phyloP scores from a whole-genome alignment of 2,329 filamentous ascomycete species.

The Golovinomyces cichoracearum region DNA sequence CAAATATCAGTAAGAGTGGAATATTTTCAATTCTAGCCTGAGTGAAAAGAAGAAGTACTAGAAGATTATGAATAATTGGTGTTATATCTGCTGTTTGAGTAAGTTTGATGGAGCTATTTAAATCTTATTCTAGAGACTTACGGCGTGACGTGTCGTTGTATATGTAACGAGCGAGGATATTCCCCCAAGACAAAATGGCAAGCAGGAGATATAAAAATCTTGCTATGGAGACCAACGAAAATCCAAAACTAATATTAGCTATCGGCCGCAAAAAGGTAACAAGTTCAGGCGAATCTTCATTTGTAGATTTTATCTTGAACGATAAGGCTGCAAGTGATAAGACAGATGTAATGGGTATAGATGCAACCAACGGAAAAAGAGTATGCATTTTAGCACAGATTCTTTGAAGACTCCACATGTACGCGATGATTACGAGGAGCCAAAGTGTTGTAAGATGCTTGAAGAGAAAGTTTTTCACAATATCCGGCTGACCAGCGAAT shows the following conservation, averaged over 20 bases:
- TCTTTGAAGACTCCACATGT: conserved; percentile 23
- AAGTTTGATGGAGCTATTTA: background rate
- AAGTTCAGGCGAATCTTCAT: conserved; percentile 67
- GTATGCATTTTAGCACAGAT: background rate
- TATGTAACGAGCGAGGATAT: conserved; percentile 20
- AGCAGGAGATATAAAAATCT: conserved; percentile 24
- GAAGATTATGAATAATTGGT: conserved; percentile 37
- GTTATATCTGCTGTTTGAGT: conserved; percentile 8
- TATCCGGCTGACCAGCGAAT: conserved; percentile 69
- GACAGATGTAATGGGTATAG: conserved; percentile 16
- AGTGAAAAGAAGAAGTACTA: conserved; percentile 57
- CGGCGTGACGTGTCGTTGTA: conserved; percentile 7
- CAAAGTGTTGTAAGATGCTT: conserved; percentile 44
- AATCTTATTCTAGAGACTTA: conserved; percentile 3
- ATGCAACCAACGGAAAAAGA: conserved; percentile 9
- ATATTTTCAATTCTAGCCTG: conserved; percentile 70
- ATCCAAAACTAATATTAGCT: conserved; percentile 7
- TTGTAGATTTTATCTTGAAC: conserved; percentile 79
- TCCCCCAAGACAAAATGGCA: conserved; percentile 15
- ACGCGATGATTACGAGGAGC: conserved; percentile 42
- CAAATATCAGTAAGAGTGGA: conserved; percentile 56
- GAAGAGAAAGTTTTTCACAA: conserved; percentile 45
- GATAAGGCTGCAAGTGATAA: conserved; percentile 34
- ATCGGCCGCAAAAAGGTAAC: conserved; percentile 20
- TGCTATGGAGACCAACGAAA: conserved; percentile 14